Base-by-base conservation (phyloP, 2,329 filamentous ascomycete species). In the Madurella mycetomatis region DNA sequence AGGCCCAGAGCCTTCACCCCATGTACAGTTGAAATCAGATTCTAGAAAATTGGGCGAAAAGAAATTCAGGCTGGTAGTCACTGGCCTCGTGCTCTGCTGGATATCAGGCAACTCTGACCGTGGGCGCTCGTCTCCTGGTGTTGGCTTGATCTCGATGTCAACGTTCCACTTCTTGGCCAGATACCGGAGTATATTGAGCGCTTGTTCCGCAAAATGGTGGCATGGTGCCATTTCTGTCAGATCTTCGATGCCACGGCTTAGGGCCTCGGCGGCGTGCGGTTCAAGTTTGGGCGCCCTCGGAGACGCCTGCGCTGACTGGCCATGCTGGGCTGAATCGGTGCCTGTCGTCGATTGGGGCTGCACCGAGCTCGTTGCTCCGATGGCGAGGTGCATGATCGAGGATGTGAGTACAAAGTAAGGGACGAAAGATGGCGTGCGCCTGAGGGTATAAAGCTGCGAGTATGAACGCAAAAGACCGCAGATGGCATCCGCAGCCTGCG, bases 351-450 rank as follows among this genome's bases (percentile, higher is more conserved):
- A 16, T 5, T 34, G 19, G 5, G 64, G 57, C 4, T 64, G 59
- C 9, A 67, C 56, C 34, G 64, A 40, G 2, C 54, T 37, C 1
- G 71, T 71, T 1, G 77, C 77, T 1, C 73, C 78, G 43, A 82
- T 74, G 17, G 80, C 79, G 0, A 83, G 73, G 57, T 83, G 80
- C 77, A 83, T 82, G 42, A 83, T 82, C n/a, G 78, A 70, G 0
- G 80, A 80, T 0, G 80, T 83, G 8, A 84, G 67, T n/a, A 83
- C 80, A 61, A 84, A 83, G 56, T 83, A 83, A 0, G 81, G 81
- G 1, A 84, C 80, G 59, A 84, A 84, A 0, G 80, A 82, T 1
- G 81, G 81, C 11, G 81, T 84, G 13, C 79, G 70, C n/a, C 76
- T 73, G 15, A 84, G 66, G 0, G 80, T 83, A 60, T 83, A 84